These are phyloP conservation scores for Vigna trinervia DNA, from an alignment of 306 rosid species.

Conservation along the genomic window DNA sequence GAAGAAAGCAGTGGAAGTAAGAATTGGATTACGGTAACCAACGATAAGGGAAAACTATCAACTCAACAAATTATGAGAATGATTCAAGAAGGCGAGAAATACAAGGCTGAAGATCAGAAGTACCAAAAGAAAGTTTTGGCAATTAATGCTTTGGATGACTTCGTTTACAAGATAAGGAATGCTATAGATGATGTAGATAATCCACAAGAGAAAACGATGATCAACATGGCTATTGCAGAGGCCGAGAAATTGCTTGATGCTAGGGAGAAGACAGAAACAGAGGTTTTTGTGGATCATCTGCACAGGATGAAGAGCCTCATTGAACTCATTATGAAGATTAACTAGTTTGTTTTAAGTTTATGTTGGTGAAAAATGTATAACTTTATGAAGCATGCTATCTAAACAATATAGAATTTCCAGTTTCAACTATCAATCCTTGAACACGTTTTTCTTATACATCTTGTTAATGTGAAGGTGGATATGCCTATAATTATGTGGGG, in stretches of 20 bases:
- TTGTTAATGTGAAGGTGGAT: no score
- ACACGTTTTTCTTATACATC: not conserved
- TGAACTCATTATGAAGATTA: conserved; percentile 44
- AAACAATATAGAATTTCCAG: not conserved
- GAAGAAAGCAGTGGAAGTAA: conserved; percentile 42
- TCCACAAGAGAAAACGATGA: conserved; percentile 15
- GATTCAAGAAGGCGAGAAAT: conserved; percentile 53
- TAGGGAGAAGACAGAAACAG: conserved; percentile 43
- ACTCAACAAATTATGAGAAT: conserved; percentile 47
- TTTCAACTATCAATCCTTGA: not conserved
- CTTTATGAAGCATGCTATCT: not conserved
- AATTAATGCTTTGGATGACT: conserved; percentile 51
- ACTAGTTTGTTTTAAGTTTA: not conserved
- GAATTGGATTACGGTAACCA: conserved; percentile 51
- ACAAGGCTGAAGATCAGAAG: conserved; percentile 54
- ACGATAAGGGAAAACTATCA: conserved; percentile 51
- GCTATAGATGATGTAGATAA: conserved; percentile 38
- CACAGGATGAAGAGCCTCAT: conserved; percentile 39
- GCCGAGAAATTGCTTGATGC: conserved; percentile 45
- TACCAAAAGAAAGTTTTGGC: conserved; percentile 47
- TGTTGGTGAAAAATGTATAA: not conserved
- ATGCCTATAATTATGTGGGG: not conserved
- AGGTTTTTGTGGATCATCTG: conserved; percentile 48
- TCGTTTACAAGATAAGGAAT: conserved; percentile 49
- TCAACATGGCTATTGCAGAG: conserved; percentile 39